A percentile compares a stretch with the other conserved stretches of the same genome.
Conservation (phyloP, 2,329 filamentous ascomycete species). For the Fusarium sterilihyphosum region DNA sequence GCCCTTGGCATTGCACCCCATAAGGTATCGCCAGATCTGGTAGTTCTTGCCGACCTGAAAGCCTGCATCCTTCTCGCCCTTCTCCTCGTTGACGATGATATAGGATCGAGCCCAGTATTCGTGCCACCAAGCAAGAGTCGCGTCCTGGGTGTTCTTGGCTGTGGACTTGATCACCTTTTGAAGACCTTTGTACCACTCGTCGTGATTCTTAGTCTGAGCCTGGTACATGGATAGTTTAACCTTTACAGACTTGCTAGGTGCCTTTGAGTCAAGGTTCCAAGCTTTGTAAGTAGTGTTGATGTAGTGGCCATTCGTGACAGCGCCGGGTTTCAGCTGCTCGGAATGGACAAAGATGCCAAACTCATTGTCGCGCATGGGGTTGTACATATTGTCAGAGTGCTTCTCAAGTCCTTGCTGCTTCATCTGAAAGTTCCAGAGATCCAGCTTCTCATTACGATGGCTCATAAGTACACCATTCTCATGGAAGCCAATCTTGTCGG, state of each 20-base stretch:
- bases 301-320: background rate
- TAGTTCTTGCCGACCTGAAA: slow-evolving; percentile 11
- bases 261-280: background rate
- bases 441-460: background rate
- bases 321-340: background rate
- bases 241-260: background rate
- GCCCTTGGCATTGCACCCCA: slow-evolving; percentile 5
- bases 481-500: slow-evolving; percentile 2
- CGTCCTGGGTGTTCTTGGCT: background rate
- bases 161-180: background rate
- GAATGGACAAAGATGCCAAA: slow-evolving; percentile 12
- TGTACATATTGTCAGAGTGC: background rate
- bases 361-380: slow-evolving; percentile 3
- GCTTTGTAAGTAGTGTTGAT: slow-evolving; percentile 9
- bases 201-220: background rate
- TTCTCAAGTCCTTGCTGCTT: background rate
- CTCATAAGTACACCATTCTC: slow-evolving; percentile 4
- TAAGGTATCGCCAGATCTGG: slow-evolving; percentile 13
- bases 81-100: background rate
- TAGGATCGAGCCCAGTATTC: background rate
- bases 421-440: slow-evolving; percentile 1
- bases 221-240: background rate
- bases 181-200: slow-evolving; percentile 9
- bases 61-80: background rate
- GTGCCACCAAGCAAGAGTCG: slow-evolving; percentile 3